phyloP scores from a whole-genome alignment of 495 filamentous ascomycete genomes.

The Penicillium herquei region DNA sequence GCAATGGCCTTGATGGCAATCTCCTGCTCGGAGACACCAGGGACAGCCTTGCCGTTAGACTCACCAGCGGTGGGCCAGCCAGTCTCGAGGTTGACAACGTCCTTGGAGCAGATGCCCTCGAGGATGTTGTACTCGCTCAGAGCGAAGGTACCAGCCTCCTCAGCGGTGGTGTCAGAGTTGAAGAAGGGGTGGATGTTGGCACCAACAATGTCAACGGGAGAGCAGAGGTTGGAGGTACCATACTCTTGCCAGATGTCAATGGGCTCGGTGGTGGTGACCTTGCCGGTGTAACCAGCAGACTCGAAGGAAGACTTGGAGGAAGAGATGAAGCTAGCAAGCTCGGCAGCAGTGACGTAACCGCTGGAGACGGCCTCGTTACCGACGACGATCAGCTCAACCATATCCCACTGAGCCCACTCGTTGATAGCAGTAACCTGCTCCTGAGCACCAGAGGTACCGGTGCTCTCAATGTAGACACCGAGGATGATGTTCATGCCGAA shows the following conservation, averaged over 20 bases:
- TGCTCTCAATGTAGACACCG: constrained; percentile 75
- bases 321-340: constrained; percentile 69
- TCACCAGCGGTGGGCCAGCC: constrained; percentile 79
- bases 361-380: constrained; percentile 89
- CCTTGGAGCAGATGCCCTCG: constrained; percentile 62
- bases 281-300: constrained; percentile 67
- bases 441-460: constrained; percentile 57
- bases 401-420: constrained; percentile 69
- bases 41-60: constrained; percentile 68
- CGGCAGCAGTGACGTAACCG: constrained; percentile 55
- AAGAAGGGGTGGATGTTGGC: constrained; percentile 94
- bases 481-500: constrained; percentile 74
- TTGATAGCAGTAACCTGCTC: constrained; percentile 72
- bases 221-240: constrained; percentile 57
- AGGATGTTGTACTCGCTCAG: constrained; percentile 63
- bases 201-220: constrained; percentile 71
- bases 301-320: constrained; percentile 46
- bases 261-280: constrained; percentile 83
- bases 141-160: constrained; percentile 72
- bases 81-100: constrained; percentile 77
- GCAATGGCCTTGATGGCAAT: constrained; percentile 67
- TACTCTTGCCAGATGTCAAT: constrained; percentile 65
- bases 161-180: constrained; percentile 63
- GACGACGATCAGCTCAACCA: constrained; percentile 76
- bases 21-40: constrained; percentile 64